Percentiles rank a stretch among this genome's conserved stretches.
Conservation (phyloP, 148 eudicot species). For the Persicaria maculosa region DNA sequence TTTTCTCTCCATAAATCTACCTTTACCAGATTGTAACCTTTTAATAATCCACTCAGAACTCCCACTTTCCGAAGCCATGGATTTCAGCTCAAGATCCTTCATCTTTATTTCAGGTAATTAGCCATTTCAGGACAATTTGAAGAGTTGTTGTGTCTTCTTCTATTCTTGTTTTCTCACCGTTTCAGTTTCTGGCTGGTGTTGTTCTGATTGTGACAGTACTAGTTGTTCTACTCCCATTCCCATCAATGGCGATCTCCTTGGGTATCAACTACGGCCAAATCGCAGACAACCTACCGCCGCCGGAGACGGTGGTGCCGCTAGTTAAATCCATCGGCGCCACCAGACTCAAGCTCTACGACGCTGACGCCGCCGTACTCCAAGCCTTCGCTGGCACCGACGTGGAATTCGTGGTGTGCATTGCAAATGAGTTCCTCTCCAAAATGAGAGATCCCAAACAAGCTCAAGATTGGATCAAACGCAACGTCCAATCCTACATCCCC, state of each 20-base stretch:
- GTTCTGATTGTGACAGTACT: not conserved
- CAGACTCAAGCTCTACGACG: constrained; percentile 77
- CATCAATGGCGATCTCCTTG: constrained; percentile 23
- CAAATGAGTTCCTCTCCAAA: constrained; percentile 42
- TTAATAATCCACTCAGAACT: not conserved
- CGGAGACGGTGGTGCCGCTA: constrained; percentile 54
- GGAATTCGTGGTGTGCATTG: constrained; percentile 52
- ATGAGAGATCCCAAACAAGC: constrained; percentile 52
- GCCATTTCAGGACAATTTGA: not conserved
- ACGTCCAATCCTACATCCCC: constrained; percentile 18
- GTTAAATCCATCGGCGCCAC: constrained; percentile 57
- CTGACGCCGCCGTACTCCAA: constrained; percentile 63
- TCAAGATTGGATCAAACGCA: constrained; percentile 53
- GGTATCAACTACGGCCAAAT: constrained; percentile 92
- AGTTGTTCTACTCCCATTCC: not conserved
- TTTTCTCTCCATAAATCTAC: not conserved
- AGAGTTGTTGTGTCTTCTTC: not conserved
- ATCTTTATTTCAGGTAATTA: not conserved
- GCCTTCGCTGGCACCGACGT: constrained; percentile 79
- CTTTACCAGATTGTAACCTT: constrained; percentile 2
- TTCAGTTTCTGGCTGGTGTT: not conserved
- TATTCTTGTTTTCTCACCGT: not conserved
- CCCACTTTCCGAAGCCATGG: not conserved
- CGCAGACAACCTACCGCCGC: constrained; percentile 67
- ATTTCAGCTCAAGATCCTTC: constrained; percentile 10